A percentile compares a stretch with the other conserved stretches of the same genome.
Evolutionary conservation across 768 basidiomycete genomes (phyloP).

Genomic region (Pleurotus tuoliensis): DNA sequence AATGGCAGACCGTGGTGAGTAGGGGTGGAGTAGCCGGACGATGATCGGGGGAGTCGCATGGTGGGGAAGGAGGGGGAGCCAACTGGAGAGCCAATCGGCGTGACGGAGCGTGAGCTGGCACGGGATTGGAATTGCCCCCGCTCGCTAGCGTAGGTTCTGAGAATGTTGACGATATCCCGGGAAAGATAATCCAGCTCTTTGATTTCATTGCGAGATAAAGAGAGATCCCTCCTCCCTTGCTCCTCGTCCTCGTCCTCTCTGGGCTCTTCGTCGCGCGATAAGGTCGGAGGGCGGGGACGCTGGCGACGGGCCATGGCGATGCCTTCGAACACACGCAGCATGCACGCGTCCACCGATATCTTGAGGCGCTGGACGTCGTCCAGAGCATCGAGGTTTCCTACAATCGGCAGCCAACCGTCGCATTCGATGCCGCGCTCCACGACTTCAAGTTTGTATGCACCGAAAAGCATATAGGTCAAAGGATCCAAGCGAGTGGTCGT

Average conservation of each 20-base stretch:
- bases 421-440: constrained; percentile 75
- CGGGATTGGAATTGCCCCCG: constrained; percentile 52
- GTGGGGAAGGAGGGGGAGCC: constrained; percentile 43
- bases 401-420: constrained; percentile 87
- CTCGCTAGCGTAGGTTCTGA: constrained; percentile 71
- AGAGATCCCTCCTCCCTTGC: constrained; percentile 35
- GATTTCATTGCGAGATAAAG: constrained; percentile 65
- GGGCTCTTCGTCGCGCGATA: constrained; percentile 35
- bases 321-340: constrained; percentile 90
- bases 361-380: constrained; percentile 85
- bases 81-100: constrained; percentile 59
- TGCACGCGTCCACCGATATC: constrained; percentile 71
- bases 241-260: constrained; percentile 59
- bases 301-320: constrained; percentile 48
- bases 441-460: constrained; percentile 73
- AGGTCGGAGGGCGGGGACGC: constrained; percentile 25
- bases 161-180: constrained; percentile 65
- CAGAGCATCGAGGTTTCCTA: constrained; percentile 67
- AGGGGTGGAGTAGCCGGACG: constrained; percentile 63
- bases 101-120: constrained; percentile 61
- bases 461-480: constrained; percentile 87
- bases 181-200: constrained; percentile 74
- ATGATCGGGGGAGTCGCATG: constrained; percentile 31
- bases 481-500: constrained; percentile 84
- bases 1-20: constrained; percentile 36